Evolutionary conservation across 2,329 filamentous ascomycete species (phyloP).

Genomic region (Cephalotrichum gorgonifer): DNA sequence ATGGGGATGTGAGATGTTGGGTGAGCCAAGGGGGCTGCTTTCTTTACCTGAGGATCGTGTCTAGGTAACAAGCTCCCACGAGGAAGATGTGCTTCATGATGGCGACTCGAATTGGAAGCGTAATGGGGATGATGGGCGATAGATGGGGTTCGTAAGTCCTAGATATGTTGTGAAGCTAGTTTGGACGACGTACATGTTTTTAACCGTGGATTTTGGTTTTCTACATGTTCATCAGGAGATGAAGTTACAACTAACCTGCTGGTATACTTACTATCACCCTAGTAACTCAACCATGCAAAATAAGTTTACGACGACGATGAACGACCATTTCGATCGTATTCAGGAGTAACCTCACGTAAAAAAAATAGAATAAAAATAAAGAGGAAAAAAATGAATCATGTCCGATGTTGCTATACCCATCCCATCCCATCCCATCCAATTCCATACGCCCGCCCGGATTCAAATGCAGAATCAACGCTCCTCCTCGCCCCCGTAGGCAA

Average conservation of each 20-base stretch:
- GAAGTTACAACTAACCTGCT: too few relatives aligned
- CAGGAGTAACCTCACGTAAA: neutral
- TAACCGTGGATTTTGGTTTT: too few relatives aligned
- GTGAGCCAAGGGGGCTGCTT: neutral
- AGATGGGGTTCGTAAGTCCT: too few relatives aligned
- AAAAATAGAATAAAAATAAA: neutral
- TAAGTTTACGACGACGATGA: neutral
- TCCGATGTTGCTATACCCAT: neutral
- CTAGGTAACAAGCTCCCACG: conserved; percentile 59
- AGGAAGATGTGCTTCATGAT: conserved; percentile 48
- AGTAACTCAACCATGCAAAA: too few relatives aligned
- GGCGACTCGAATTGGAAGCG: neutral
- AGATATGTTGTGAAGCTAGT: too few relatives aligned
- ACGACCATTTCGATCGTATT: neutral
- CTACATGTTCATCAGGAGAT: too few relatives aligned
- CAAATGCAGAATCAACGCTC: neutral
- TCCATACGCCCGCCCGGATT: neutral
- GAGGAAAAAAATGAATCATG: neutral
- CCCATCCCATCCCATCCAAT: too few relatives aligned
- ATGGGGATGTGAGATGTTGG: neutral
- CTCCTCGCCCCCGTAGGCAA: too few relatives aligned
- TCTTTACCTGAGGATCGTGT: conserved; percentile 54
- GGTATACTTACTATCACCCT: too few relatives aligned
- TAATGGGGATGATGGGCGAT: neutral
- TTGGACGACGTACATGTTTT: too few relatives aligned